Conservation (phyloP, 768 basidiomycete species). For the Gloeostereum incarnatum region DNA sequence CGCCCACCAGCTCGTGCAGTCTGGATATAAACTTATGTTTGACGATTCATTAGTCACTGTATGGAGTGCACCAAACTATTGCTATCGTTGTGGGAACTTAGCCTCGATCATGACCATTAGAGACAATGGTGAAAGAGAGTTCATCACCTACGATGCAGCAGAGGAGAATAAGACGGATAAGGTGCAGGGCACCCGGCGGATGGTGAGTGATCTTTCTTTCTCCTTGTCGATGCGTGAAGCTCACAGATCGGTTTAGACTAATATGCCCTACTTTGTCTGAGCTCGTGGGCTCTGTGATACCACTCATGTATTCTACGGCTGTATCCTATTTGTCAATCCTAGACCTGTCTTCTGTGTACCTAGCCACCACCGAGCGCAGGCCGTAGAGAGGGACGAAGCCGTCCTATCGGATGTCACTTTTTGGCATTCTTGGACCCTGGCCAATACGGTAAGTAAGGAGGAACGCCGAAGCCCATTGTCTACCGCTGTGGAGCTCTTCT, state of each 20-base stretch:
- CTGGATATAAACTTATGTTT: constrained; percentile 97
- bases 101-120: constrained; percentile 84
- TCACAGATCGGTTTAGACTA: constrained; percentile 22
- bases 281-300: not conserved
- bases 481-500: too few species aligned
- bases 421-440: too few species aligned
- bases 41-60: constrained; percentile 87
- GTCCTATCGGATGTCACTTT: too few species aligned
- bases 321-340: too few species aligned
- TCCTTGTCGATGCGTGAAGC: not conserved
- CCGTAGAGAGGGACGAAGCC: too few species aligned
- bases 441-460: too few species aligned
- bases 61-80: constrained; percentile 90
- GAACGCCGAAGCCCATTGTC: too few species aligned
- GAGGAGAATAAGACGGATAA: constrained; percentile 84
- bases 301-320: too few species aligned
- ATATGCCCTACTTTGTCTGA: constrained; percentile 47
- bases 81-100: constrained; percentile 80
- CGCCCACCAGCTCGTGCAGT: constrained; percentile 94
- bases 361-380: too few species aligned
- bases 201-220: constrained; percentile 39
- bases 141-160: constrained; percentile 83
- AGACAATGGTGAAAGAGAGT: constrained; percentile 55
- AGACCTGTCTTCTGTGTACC: too few species aligned
- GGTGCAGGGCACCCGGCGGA: constrained; percentile 62